Conservation (phyloP, 1,284 basidiomycete species). For the Melampsora americana region DNA sequence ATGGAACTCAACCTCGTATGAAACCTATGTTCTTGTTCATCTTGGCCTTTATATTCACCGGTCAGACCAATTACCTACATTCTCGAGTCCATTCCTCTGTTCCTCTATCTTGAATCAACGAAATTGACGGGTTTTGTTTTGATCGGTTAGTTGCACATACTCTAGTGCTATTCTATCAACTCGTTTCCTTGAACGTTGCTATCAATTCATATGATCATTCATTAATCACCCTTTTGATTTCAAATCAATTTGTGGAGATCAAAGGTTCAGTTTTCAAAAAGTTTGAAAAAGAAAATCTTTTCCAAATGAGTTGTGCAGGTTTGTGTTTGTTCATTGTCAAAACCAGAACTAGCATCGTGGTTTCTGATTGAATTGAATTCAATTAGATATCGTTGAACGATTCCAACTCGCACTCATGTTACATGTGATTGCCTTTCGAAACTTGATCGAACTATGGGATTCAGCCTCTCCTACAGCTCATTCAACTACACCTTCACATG, state of each 20-base stretch:
- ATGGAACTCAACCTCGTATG: slow-evolving; percentile 58
- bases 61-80: slow-evolving; percentile 58
- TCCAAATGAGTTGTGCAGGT: slow-evolving; percentile 97
- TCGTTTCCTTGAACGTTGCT: slow-evolving; percentile 92
- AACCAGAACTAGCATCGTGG: background rate
- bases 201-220: slow-evolving; percentile 98
- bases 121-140: slow-evolving; percentile 5
- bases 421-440: slow-evolving; percentile 82
- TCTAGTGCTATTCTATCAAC: slow-evolving; percentile 94
- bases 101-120: background rate
- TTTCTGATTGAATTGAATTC: background rate
- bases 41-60: slow-evolving; percentile 76
- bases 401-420: slow-evolving; percentile 93
- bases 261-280: slow-evolving; percentile 99
- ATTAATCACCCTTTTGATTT: slow-evolving; percentile 85
- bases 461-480: slow-evolving; percentile 59
- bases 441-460: slow-evolving; percentile 89
- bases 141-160: slow-evolving; percentile 70
- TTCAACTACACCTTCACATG: slow-evolving; percentile 60
- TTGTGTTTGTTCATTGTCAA: slow-evolving; percentile 45
- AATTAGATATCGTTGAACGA: slow-evolving; percentile 89
- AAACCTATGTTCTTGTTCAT: slow-evolving; percentile 80
- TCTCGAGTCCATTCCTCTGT: slow-evolving; percentile 1
- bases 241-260: slow-evolving; percentile 99
- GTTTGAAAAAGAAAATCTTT: slow-evolving; percentile 99